Evolutionary conservation across 1,284 basidiomycete genomes (phyloP).

Genomic region (Trametes sp.): DNA sequence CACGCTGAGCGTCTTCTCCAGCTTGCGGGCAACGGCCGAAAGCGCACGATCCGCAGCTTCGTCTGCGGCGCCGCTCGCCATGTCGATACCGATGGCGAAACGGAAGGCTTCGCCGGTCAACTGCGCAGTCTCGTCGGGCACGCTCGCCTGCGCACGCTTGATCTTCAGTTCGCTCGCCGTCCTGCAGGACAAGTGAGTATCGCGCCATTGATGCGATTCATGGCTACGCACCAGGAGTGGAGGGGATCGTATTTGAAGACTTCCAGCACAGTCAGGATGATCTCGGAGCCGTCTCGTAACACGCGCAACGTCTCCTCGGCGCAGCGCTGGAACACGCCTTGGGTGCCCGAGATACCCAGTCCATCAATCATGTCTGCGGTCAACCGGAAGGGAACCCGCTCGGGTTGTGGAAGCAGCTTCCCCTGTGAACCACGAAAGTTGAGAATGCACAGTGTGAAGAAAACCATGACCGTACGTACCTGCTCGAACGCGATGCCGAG

Average conservation of each 20-base stretch:
- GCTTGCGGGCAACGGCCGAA: constrained; percentile 78
- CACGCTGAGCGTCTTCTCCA: constrained; percentile 86
- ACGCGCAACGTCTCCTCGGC: constrained; percentile 95
- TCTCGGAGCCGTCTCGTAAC: constrained; percentile 82
- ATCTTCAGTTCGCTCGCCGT: constrained; percentile 78
- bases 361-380: constrained; percentile 95
- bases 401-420: constrained; percentile 82
- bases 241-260: constrained; percentile 98
- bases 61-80: constrained; percentile 71
- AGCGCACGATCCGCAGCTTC: constrained; percentile 93
- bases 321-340: constrained; percentile 95
- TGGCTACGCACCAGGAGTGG: constrained; percentile 78
- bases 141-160: constrained; percentile 58
- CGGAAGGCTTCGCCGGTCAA: constrained; percentile 39
- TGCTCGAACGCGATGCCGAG: constrained; percentile 97
- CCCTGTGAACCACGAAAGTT: constrained; percentile 59
- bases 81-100: constrained; percentile 61
- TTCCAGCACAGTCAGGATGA: constrained; percentile 94
- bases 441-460: constrained; percentile 3
- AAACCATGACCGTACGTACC: constrained; percentile 57
- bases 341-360: constrained; percentile 88
- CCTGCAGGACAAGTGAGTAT: constrained; percentile 49
- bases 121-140: constrained; percentile 32
- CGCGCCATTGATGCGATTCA: background rate
- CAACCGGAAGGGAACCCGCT: constrained; percentile 94